Evolutionary conservation across 139 green algal species (phyloP).

Genomic region (Chlamydomonas sp.): DNA sequence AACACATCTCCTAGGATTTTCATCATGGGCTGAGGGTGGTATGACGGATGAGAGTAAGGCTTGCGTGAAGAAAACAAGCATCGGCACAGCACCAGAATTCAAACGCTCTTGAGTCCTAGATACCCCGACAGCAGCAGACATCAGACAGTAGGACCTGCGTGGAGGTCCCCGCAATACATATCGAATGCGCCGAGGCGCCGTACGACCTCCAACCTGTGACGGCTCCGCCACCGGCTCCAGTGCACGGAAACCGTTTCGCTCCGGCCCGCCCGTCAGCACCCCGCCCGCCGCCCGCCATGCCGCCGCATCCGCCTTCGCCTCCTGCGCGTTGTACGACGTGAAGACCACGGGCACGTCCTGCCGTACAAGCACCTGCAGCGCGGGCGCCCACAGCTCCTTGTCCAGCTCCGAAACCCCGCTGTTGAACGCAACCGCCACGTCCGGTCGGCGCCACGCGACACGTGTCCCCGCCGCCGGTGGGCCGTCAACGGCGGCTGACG

Average conservation of each 20-base stretch:
- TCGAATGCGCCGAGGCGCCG: neutral
- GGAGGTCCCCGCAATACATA: too few species aligned
- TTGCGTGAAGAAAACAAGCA: too few species aligned
- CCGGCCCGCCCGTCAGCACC: slow-evolving; percentile 5
- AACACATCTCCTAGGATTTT: too few species aligned
- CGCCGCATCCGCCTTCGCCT: slow-evolving; percentile 29
- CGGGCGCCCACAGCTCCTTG: slow-evolving; percentile 23
- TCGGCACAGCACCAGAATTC: too few species aligned
- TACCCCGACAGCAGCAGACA: too few species aligned
- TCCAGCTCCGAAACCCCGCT: slow-evolving; percentile 17
- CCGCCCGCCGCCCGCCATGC: slow-evolving; percentile 25
- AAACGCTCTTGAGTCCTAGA: too few species aligned
- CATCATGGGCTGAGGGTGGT: too few species aligned
- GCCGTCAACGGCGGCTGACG: too few species aligned
- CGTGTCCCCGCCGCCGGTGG: neutral
- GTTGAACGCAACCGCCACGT: slow-evolving; percentile 28
- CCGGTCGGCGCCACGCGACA: neutral
- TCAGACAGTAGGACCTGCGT: too few species aligned
- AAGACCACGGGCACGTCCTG: slow-evolving; percentile 27
- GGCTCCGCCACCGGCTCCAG: slow-evolving; percentile 35
- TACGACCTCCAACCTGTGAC: neutral
- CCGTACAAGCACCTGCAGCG: slow-evolving; percentile 18
- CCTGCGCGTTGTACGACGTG: slow-evolving; percentile 35
- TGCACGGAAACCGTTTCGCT: slow-evolving; percentile 21
- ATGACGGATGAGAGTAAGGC: too few species aligned